Evolutionary conservation across 139 green algal genomes (phyloP).

Genomic region (Tetraselmis striata): DNA sequence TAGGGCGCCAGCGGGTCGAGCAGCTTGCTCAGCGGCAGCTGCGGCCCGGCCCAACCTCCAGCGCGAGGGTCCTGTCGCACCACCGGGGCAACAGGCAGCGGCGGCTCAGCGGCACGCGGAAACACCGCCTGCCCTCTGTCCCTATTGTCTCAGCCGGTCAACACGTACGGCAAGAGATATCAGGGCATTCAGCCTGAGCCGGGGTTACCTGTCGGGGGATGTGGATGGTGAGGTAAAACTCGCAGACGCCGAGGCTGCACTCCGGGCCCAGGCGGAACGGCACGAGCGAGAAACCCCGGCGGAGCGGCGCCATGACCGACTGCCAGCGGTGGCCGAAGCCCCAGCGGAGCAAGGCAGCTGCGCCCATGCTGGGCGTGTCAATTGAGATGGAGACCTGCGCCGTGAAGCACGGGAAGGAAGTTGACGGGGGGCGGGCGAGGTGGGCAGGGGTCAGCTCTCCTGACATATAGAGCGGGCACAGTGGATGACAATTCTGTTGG

Average conservation of each 20-base stretch:
- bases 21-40: not conserved
- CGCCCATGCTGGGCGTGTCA: not conserved
- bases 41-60: not conserved
- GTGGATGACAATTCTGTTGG: too few relatives aligned
- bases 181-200: not conserved
- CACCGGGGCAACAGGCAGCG: too few relatives aligned
- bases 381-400: not conserved
- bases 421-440: too few relatives aligned
- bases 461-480: too few relatives aligned
- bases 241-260: not conserved
- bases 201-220: not conserved
- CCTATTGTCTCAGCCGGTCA: too few relatives aligned
- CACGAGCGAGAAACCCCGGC: not conserved
- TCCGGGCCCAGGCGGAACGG: not conserved
- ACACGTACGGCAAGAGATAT: not conserved
- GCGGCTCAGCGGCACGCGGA: too few relatives aligned
- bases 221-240: not conserved
- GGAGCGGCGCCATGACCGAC: not conserved
- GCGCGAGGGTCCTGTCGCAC: not conserved
- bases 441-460: too few relatives aligned
- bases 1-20: not conserved
- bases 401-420: too few relatives aligned
- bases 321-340: not conserved
- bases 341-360: not conserved
- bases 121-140: too few relatives aligned